These are phyloP conservation scores for Veloboletus limbatus DNA, from an alignment of 1,284 basidiomycete species.

Conservation along the genomic window DNA sequence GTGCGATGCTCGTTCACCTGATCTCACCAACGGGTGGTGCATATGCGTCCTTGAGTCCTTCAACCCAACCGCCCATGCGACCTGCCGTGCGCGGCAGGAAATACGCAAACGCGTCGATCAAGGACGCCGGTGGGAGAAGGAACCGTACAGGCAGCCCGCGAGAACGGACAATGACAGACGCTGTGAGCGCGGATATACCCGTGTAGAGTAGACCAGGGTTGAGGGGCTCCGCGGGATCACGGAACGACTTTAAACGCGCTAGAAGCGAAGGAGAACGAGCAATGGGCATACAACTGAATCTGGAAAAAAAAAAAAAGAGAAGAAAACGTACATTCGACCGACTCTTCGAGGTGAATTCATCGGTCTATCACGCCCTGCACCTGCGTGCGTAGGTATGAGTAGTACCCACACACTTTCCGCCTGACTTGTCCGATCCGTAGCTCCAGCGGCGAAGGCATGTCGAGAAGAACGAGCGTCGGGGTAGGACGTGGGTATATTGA, in stretches of 20 bases:
- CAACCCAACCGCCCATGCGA: conserved; percentile 67
- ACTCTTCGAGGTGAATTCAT: conserved; percentile 82
- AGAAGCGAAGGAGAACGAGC: not conserved
- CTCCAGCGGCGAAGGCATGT: conserved; percentile 71
- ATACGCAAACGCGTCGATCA: conserved; percentile 65
- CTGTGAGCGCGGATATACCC: conserved; percentile 83
- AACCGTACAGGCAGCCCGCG: conserved; percentile 65
- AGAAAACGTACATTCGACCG: conserved; percentile 71
- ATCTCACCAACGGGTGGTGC: conserved; percentile 65
- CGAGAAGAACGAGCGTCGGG: conserved; percentile 63
- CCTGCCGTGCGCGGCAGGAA: conserved; percentile 78
- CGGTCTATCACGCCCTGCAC: conserved; percentile 69
- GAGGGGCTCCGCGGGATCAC: conserved; percentile 76
- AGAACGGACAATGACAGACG: conserved; percentile 81
- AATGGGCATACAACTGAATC: not conserved
- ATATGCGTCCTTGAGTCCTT: conserved; percentile 69
- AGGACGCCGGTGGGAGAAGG: conserved; percentile 67
- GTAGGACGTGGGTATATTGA: conserved; percentile 72
- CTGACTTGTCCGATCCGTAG: conserved; percentile 67
- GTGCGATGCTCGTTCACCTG: conserved; percentile 66
- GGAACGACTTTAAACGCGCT: conserved; percentile 81
- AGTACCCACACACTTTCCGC: conserved; percentile 51
- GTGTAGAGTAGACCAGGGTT: conserved; percentile 87
- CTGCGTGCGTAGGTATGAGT: conserved; percentile 54
- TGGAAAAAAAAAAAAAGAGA: too few relatives aligned